These are phyloP conservation scores for Cystobasidium ongulense DNA, from an alignment of 768 basidiomycete species.

Conservation along the genomic window DNA sequence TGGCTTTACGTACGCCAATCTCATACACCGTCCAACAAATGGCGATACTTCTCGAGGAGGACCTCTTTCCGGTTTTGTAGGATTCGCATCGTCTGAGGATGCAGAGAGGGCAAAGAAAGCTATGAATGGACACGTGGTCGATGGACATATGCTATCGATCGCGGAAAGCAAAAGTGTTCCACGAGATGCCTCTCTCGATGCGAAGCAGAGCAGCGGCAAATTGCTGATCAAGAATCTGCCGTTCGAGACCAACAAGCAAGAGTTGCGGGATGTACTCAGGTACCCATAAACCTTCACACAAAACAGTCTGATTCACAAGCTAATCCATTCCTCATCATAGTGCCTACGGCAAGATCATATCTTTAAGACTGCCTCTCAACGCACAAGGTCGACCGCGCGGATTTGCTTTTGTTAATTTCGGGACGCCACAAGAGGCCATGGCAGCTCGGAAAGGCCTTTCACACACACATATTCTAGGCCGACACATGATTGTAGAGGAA, in stretches of 20 bases:
- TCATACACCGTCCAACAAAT: constrained; percentile 42
- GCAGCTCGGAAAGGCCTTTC: constrained; percentile 74
- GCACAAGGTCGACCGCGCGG: constrained; percentile 81
- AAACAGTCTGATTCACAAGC: too few relatives aligned
- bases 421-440: constrained; percentile 79
- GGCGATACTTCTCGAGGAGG: not conserved
- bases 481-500: constrained; percentile 78
- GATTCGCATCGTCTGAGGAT: constrained; percentile 66
- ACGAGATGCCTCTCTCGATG: constrained; percentile 51
- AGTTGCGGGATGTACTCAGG: constrained; percentile 81
- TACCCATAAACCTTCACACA: constrained; percentile 48
- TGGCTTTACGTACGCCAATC: constrained; percentile 57
- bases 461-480: constrained; percentile 90
- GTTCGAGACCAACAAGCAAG: constrained; percentile 90
- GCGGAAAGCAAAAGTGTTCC: constrained; percentile 67
- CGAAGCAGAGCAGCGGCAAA: constrained; percentile 65
- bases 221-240: constrained; percentile 97
- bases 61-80: constrained; percentile 66
- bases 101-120: constrained; percentile 68
- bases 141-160: constrained; percentile 74
- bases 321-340: constrained; percentile 49
- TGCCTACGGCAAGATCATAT: constrained; percentile 84
- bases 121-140: constrained; percentile 71
- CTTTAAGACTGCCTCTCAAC: constrained; percentile 83
- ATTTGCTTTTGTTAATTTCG: constrained; percentile 94